Percentiles rank a stretch among this genome's conserved stretches.
Conservation (phyloP, 1,284 basidiomycete genomes). For the Boletus calvinii region DNA sequence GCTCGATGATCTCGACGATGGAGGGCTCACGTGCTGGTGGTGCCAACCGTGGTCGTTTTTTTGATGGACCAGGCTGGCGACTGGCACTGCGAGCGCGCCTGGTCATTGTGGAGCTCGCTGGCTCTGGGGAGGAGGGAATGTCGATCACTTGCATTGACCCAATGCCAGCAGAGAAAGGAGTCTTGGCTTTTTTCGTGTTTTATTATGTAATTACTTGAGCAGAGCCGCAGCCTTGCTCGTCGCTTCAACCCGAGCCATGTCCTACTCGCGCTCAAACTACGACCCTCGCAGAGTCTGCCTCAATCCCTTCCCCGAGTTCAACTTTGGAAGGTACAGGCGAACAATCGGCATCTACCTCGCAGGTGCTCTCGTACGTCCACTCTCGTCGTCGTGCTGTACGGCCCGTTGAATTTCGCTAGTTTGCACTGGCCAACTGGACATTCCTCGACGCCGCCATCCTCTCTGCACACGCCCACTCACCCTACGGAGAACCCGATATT, state of each 20-base stretch:
- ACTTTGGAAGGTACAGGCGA: constrained; percentile 67
- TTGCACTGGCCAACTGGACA: constrained; percentile 93
- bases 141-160: constrained; percentile 23
- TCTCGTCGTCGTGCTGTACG: background rate
- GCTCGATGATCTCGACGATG: constrained; percentile 27
- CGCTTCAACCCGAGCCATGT: constrained; percentile 4
- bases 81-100: constrained; percentile 21
- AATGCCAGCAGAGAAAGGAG: background rate
- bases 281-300: constrained; percentile 86
- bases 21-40: constrained; percentile 4
- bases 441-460: constrained; percentile 93
- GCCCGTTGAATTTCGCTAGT: constrained; percentile 46
- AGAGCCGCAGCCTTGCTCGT: constrained; percentile 4
- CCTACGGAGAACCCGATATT: constrained; percentile 66
- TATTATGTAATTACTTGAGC: constrained; percentile 19
- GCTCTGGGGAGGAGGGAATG: constrained; percentile 31
- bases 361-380: constrained; percentile 77
- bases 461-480: constrained; percentile 77
- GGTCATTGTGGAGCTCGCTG: constrained; percentile 7
- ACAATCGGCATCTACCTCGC: constrained; percentile 89
- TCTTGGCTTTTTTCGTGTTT: background rate
- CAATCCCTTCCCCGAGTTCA: constrained; percentile 68
- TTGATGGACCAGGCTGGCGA: constrained; percentile 19
- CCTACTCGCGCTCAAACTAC: constrained; percentile 62
- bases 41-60: constrained; percentile 16